Evolutionary conservation across 164 flowering plant species (phyloP).

Genomic region (Berberis vulgaris): DNA sequence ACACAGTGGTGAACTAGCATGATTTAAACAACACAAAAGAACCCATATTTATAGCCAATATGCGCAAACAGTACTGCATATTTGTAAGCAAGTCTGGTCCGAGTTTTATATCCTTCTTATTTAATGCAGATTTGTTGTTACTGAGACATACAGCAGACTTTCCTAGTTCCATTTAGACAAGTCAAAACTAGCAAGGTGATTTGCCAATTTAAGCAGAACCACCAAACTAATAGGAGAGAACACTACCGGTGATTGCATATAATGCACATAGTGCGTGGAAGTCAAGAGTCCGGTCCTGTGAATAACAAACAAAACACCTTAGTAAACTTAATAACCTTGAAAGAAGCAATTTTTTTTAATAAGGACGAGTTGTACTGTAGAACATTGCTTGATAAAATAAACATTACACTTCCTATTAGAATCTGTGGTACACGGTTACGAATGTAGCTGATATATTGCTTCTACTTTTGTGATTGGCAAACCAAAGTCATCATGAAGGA

Average conservation of each 20-base stretch:
- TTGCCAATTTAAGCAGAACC: background rate
- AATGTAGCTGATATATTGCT: too few species aligned
- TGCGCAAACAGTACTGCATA: background rate
- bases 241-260: conserved; percentile 88
- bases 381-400: background rate
- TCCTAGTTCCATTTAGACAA: background rate
- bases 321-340: background rate
- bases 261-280: conserved; percentile 76
- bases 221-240: background rate
- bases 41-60: background rate
- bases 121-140: background rate
- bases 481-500: too few species aligned
- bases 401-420: background rate
- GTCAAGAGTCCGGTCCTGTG: conserved; percentile 94
- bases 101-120: background rate
- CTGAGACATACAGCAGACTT: too few species aligned
- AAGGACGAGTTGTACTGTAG: background rate
- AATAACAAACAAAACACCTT: background rate
- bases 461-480: too few species aligned
- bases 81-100: background rate
- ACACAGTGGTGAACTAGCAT: too few species aligned
- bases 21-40: background rate
- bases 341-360: too few species aligned
- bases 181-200: background rate
- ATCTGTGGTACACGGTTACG: too few species aligned